phyloP scores from a whole-genome alignment of 2,329 filamentous ascomycete genomes.

The Alternaria postmessia region DNA sequence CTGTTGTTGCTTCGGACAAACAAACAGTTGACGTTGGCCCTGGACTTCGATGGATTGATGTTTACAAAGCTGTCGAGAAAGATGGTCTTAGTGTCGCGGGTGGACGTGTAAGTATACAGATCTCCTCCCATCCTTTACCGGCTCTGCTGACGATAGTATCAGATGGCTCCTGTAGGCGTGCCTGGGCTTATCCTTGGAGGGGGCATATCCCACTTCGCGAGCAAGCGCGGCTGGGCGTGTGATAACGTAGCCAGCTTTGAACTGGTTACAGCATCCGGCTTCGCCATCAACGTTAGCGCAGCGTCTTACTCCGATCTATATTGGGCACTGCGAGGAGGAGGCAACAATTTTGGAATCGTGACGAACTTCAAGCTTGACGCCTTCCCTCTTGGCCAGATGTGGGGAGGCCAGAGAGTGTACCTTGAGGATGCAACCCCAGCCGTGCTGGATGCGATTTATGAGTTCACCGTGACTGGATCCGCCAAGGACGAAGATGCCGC shows the following conservation, averaged over 20 bases:
- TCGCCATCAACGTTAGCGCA: conserved; percentile 12
- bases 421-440: conserved; percentile 13
- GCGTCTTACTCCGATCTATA: conserved; percentile 50
- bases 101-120: conserved; percentile 22
- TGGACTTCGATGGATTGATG: conserved; percentile 39
- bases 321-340: conserved; percentile 45
- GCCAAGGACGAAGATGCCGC: conserved; percentile 27
- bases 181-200: conserved; percentile 40
- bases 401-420: conserved; percentile 30
- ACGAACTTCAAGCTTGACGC: conserved; percentile 35
- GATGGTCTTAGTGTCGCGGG: conserved; percentile 34
- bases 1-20: conserved; percentile 34
- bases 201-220: conserved; percentile 33
- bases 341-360: conserved; percentile 44
- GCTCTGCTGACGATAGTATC: not conserved
- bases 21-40: conserved; percentile 33
- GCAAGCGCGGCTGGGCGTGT: conserved; percentile 33
- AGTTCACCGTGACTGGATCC: conserved; percentile 22
- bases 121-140: not conserved
- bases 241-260: conserved; percentile 40
- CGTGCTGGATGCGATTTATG: conserved; percentile 24
- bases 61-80: conserved; percentile 38
- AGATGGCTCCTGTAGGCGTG: conserved; percentile 35
- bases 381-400: conserved; percentile 32
- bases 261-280: conserved; percentile 27